Base-by-base conservation (phyloP, 495 filamentous ascomycete genomes). In the Xylaria flabelliformis region DNA sequence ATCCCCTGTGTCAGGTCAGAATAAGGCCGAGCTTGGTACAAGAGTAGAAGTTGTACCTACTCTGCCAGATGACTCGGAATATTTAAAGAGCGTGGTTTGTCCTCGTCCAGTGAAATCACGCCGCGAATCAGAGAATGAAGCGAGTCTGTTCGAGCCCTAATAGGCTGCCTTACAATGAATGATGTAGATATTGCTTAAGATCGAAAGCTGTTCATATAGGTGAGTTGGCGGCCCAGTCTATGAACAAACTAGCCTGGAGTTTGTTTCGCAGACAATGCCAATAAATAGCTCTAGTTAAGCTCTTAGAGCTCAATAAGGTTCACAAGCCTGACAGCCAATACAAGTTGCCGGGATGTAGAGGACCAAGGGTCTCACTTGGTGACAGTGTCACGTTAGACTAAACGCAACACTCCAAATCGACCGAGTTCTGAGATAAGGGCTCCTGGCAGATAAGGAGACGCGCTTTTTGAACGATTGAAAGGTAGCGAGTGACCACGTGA, bases 401-500 rank as follows among this genome's bases (percentile, higher is more conserved):
- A 29, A 39, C 39, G 39, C 39, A 64, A 44, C 36, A 42, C 61
- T 7, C 39, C 9, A 8, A 15, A 29, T 29, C 39, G 17, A 24
- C 12, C 39, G 36, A 64, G 29, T 26, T 64, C 39, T 21, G 26
- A 32, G 17, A 26, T 6, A 1, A 56, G 53, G 53, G 26, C 26
- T 56, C 53, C 24, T 13, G 10, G 26, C 13, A 56, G 53, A 56
- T 56, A 56, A 56, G 53, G 15, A 55, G 12, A 56, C 53, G 29
- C 53, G 21, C 13, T 32, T 17, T 15, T 34, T 65, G 8, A 13
- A n/a, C 51, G 44, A 13, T 48, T 32, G 9, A 36, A 39, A 36
- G 24, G 53, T 36, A 59, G 67, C 21, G 53, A 69, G 67, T 69
- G 67, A 36, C 67, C 67, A 69, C 67, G 67, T 61, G 67, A 46